These are phyloP conservation scores for Darksidea phi DNA, from an alignment of 495 filamentous ascomycete species.

Conservation along the genomic window DNA sequence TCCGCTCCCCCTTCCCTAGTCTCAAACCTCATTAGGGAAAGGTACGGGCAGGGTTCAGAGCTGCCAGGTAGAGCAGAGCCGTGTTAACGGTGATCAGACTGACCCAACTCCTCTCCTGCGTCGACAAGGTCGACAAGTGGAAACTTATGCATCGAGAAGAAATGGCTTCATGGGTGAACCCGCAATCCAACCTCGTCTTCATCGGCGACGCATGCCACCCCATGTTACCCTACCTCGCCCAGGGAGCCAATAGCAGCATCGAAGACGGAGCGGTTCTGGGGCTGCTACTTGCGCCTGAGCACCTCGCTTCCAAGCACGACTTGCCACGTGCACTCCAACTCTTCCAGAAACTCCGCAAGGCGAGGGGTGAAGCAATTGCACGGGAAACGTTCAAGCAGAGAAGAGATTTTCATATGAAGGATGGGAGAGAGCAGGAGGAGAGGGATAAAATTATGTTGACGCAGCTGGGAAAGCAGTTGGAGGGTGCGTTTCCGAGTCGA, in stretches of 20 bases:
- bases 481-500: conserved; percentile 20
- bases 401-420: conserved; percentile 24
- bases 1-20: neutral
- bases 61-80: no score
- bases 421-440: conserved; percentile 30
- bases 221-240: conserved; percentile 63
- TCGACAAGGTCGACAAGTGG: conserved; percentile 64
- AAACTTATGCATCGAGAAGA: conserved; percentile 60
- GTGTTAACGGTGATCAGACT: conserved; percentile 43
- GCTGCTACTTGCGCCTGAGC: conserved; percentile 43
- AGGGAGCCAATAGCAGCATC: conserved; percentile 54
- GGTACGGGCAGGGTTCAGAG: neutral
- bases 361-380: conserved; percentile 23
- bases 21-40: neutral
- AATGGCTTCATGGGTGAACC: conserved; percentile 58
- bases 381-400: conserved; percentile 31
- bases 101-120: conserved; percentile 50
- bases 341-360: conserved; percentile 31
- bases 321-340: conserved; percentile 3
- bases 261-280: conserved; percentile 56
- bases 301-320: neutral
- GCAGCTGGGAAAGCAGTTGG: neutral
- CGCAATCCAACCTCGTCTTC: conserved; percentile 56
- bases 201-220: conserved; percentile 71
- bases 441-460: conserved; percentile 27